Percentiles rank a stretch among this genome's conserved stretches.
These are phyloP conservation scores for Pyronema domesticum DNA, from an alignment of 495 filamentous ascomycete genomes.

Conservation along the genomic window DNA sequence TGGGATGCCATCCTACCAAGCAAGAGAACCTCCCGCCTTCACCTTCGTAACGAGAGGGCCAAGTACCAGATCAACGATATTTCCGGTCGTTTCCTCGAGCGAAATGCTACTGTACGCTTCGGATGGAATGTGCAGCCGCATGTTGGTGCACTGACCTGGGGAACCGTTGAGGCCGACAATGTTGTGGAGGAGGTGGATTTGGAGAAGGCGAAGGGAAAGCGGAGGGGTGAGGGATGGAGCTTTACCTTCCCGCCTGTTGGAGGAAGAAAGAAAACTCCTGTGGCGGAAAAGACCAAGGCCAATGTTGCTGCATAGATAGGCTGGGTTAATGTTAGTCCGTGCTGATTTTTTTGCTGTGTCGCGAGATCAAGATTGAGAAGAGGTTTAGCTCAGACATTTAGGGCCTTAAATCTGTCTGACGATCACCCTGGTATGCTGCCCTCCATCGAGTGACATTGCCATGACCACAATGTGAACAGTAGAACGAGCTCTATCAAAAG, in stretches of 20 bases:
- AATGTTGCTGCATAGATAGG: no score
- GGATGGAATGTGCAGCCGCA: slow-evolving; percentile 97
- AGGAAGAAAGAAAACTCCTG: slow-evolving; percentile 37
- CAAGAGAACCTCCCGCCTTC: slow-evolving; percentile 40
- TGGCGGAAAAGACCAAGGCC: not conserved
- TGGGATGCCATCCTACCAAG: slow-evolving; percentile 87
- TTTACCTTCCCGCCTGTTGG: slow-evolving; percentile 55
- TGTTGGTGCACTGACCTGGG: slow-evolving; percentile 76
- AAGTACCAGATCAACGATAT: slow-evolving; percentile 94
- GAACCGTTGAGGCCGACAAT: slow-evolving; percentile 6
- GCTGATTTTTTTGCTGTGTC: no score
- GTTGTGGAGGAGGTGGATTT: slow-evolving; percentile 33
- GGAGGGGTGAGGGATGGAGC: slow-evolving; percentile 40
- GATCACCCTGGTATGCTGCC: no score
- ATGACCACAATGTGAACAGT: no score
- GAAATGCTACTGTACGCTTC: slow-evolving; percentile 57
- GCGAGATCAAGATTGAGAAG: no score
- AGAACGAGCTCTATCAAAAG: no score
- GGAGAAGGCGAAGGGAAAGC: slow-evolving; percentile 45
- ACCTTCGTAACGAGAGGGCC: slow-evolving; percentile 58
- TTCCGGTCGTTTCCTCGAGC: slow-evolving; percentile 48
- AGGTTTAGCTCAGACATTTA: no score
- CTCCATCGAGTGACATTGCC: no score
- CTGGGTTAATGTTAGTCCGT: no score
- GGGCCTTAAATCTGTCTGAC: no score